Conservation (phyloP, 2,329 filamentous ascomycete species). For the Nemania bipapillata region DNA sequence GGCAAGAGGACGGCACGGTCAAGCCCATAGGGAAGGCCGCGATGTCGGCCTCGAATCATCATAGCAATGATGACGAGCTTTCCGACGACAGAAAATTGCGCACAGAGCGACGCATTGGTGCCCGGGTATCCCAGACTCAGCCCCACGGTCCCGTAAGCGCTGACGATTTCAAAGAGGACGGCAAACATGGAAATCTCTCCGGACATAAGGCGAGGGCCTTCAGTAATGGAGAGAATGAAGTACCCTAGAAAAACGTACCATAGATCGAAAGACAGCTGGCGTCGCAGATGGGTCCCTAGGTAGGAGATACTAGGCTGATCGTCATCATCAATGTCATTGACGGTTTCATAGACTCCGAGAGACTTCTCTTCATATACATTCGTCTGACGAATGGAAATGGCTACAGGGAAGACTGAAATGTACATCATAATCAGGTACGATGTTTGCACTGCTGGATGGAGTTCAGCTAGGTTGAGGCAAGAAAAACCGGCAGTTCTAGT, state of each 20-base stretch:
- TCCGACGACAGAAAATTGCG: constrained; percentile 79
- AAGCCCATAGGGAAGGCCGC: constrained; percentile 74
- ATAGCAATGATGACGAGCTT: constrained; percentile 76
- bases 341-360: constrained; percentile 74
- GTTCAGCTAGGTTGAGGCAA: constrained; percentile 76
- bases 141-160: constrained; percentile 93
- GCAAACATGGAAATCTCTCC: constrained; percentile 74
- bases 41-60: constrained; percentile 75
- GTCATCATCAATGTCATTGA: constrained; percentile 61
- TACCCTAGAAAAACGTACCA: constrained; percentile 97
- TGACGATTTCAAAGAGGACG: constrained; percentile 85
- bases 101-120: constrained; percentile 82
- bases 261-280: constrained; percentile 94
- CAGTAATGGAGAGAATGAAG: constrained; percentile 90
- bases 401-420: constrained; percentile 95
- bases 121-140: constrained; percentile 83
- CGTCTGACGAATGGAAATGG: constrained; percentile 90
- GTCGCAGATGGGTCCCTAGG: constrained; percentile 88
- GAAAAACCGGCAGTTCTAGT: constrained; percentile 92
- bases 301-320: constrained; percentile 77
- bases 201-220: constrained; percentile 75
- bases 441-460: constrained; percentile 92
- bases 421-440: constrained; percentile 99
- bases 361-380: constrained; percentile 97
- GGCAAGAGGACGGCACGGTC: constrained; percentile 70